Percentiles rank a stretch among this genome's conserved stretches.
phyloP scores from a whole-genome alignment of 768 basidiomycete genomes.

The Rhodotorula kratochvilovae region DNA sequence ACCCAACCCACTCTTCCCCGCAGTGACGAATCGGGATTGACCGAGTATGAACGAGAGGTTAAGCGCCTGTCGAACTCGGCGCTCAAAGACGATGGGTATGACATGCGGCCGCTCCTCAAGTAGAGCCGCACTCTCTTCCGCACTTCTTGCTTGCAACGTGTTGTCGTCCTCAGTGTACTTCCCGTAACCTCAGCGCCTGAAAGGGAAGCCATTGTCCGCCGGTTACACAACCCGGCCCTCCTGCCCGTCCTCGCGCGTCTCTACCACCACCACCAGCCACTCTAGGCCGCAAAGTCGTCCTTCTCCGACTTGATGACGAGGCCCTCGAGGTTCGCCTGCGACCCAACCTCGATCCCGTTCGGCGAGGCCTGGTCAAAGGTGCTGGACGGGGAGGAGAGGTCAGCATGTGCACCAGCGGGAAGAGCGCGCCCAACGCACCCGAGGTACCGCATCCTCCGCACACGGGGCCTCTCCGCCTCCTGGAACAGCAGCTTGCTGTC shows the following conservation, averaged over 20 bases:
- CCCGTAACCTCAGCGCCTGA: neutral
- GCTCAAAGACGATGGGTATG: constrained; percentile 25
- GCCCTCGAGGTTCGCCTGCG: constrained; percentile 47
- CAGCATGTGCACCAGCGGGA: neutral
- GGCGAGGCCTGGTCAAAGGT: constrained; percentile 49
- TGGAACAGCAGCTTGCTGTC: constrained; percentile 49
- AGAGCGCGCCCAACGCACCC: constrained; percentile 42
- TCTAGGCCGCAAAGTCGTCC: constrained; percentile 31
- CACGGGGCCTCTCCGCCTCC: constrained; percentile 49
- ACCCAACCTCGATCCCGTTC: constrained; percentile 46
- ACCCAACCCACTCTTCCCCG: neutral
- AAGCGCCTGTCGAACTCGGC: neutral
- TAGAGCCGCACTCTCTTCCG: neutral
- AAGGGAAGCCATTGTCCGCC: too few species aligned
- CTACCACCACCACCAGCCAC: neutral
- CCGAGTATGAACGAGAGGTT: constrained; percentile 29
- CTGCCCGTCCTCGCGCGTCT: neutral
- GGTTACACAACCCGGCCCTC: neutral
- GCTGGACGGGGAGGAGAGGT: constrained; percentile 33
- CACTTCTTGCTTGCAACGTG: neutral
- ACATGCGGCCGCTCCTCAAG: constrained; percentile 27
- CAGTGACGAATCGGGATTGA: constrained; percentile 2
- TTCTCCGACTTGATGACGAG: constrained; percentile 46
- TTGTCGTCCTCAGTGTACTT: neutral
- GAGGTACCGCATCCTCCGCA: constrained; percentile 47